Percentiles rank a stretch among this genome's conserved stretches.
Evolutionary conservation across 2,329 filamentous ascomycete species (phyloP).

Genomic region (Stagonosporopsis chrysanthemi): DNA sequence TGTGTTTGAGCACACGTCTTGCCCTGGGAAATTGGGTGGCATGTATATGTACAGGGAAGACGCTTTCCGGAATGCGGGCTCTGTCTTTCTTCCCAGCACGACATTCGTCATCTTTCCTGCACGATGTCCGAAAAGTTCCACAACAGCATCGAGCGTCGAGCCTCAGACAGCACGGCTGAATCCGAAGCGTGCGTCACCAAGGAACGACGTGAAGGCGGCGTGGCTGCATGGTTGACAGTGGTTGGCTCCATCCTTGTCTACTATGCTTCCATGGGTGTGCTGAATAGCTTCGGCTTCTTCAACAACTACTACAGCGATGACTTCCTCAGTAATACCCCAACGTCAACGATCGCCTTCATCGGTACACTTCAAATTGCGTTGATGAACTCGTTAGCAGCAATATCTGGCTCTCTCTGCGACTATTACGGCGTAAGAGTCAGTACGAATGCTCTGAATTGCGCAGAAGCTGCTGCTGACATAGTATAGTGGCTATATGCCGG

Average conservation of each 20-base stretch:
- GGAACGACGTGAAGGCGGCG: constrained; percentile 23
- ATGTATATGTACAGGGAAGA: constrained; percentile 21
- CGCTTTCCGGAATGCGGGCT: constrained; percentile 16
- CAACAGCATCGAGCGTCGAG: constrained; percentile 14
- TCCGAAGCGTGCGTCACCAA: constrained; percentile 37
- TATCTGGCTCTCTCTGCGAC: constrained; percentile 70
- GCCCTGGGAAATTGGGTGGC: constrained; percentile 7
- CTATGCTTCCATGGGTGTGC: constrained; percentile 51
- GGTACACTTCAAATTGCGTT: constrained; percentile 53
- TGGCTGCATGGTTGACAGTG: constrained; percentile 45
- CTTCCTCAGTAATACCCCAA: constrained; percentile 41
- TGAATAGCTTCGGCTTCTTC: constrained; percentile 55
- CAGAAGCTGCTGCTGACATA: constrained; percentile 23
- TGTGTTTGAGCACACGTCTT: constrained; percentile 5
- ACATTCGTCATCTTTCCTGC: constrained; percentile 17
- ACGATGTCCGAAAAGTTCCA: constrained; percentile 27
- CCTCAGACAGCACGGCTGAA: constrained; percentile 23
- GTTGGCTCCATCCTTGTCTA: constrained; percentile 48
- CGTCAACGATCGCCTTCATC: constrained; percentile 54
- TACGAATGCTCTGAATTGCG: constrained; percentile 25
- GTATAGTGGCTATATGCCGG: constrained; percentile 40
- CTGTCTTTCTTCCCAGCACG: constrained; percentile 5
- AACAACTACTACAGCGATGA: constrained; percentile 54
- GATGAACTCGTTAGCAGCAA: constrained; percentile 62
- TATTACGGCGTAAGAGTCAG: constrained; percentile 63